Percentiles rank a stretch among this genome's conserved stretches.
phyloP scores from a whole-genome alignment of 768 basidiomycete genomes.

The Rhodosporidiobolus odoratus region DNA sequence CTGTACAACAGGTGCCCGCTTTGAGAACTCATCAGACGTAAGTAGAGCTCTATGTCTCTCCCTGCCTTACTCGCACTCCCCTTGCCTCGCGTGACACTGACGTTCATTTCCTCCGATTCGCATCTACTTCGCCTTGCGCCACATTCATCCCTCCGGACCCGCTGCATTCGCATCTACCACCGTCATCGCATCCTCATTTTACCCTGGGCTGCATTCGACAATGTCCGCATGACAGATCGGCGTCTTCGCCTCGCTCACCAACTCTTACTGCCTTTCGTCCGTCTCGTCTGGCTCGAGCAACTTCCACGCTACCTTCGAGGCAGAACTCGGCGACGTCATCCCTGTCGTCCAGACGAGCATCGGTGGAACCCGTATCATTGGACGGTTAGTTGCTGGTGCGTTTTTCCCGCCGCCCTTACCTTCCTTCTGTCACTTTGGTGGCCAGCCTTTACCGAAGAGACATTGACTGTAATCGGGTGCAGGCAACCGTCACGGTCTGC shows the following conservation, averaged over 20 bases:
- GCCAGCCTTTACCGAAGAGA: too few relatives aligned
- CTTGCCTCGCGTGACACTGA: neutral
- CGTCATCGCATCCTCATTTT: neutral
- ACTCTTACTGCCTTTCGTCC: constrained; percentile 86
- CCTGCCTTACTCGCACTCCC: neutral
- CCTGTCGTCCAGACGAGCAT: constrained; percentile 93
- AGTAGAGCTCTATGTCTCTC: neutral
- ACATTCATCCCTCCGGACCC: neutral
- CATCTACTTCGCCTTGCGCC: neutral
- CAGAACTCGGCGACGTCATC: constrained; percentile 83
- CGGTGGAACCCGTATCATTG: constrained; percentile 87
- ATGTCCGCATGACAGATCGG: constrained; percentile 94
- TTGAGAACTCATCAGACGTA: constrained; percentile 42
- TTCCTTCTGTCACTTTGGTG: too few relatives aligned
- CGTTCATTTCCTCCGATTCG: constrained; percentile 16
- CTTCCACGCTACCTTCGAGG: constrained; percentile 96
- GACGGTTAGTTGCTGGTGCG: constrained; percentile 82
- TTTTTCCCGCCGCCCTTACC: neutral
- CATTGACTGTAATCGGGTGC: constrained; percentile 2
- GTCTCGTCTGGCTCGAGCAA: constrained; percentile 84
- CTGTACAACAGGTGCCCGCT: constrained; percentile 36
- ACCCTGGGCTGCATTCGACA: constrained; percentile 60
- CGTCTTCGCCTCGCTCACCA: constrained; percentile 95
- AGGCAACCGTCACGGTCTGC: constrained; percentile 95
- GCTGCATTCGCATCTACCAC: neutral